Conservation (phyloP, 1,284 basidiomycete species). For the Irpex sp. region DNA sequence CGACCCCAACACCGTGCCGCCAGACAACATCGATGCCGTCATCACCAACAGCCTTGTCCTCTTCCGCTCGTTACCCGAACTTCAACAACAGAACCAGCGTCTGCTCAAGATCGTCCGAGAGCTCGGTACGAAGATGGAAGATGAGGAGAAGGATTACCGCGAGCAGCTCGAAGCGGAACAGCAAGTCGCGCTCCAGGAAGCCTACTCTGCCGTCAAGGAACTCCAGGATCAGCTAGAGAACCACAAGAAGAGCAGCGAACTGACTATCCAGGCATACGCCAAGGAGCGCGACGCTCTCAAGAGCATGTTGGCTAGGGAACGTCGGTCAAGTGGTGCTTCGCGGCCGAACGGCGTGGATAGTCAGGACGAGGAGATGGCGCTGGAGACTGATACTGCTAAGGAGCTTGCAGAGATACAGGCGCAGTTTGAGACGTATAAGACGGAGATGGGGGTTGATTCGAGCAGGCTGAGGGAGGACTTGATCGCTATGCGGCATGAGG, state of each 20-base stretch:
- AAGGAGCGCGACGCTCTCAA: conserved; percentile 89
- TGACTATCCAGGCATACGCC: conserved; percentile 72
- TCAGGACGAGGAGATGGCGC: conserved; percentile 20
- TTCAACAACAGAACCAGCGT: conserved; percentile 91
- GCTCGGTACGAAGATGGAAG: conserved; percentile 75
- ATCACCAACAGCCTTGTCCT: conserved; percentile 90
- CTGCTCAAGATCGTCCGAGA: conserved; percentile 83
- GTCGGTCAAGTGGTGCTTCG: conserved; percentile 12
- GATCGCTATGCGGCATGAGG: conserved; percentile 59
- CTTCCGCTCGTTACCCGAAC: conserved; percentile 75
- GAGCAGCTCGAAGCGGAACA: conserved; percentile 69
- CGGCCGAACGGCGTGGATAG: conserved; percentile 33
- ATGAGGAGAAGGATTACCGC: conserved; percentile 67
- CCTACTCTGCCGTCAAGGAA: conserved; percentile 80
- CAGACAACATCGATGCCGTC: conserved; percentile 67
- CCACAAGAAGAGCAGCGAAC: conserved; percentile 66
- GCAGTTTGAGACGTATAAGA: conserved; percentile 75
- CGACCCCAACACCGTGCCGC: conserved; percentile 34
- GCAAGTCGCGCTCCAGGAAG: conserved; percentile 80
- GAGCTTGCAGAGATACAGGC: conserved; percentile 71
- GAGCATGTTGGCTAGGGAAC: conserved; percentile 67
- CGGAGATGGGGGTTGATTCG: conserved; percentile 76
- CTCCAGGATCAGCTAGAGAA: conserved; percentile 74
- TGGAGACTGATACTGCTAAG: conserved; percentile 35
- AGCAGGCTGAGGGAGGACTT: conserved; percentile 70